Base-by-base conservation (phyloP, 2,329 filamentous ascomycete species). In the Nigrospora osmanthi region DNA sequence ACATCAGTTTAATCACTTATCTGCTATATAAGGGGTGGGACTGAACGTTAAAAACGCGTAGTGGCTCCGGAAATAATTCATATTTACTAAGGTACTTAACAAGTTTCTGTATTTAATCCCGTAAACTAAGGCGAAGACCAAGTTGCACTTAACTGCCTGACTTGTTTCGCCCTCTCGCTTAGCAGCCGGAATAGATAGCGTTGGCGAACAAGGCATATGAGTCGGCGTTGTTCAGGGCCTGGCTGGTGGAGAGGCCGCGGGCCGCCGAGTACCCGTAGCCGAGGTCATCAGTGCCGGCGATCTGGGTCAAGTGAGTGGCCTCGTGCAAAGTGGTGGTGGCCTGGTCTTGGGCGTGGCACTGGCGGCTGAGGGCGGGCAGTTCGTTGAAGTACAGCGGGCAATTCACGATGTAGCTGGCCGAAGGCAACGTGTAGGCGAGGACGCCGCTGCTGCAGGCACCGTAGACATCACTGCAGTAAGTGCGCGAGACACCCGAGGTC, bases 271-370 rank as follows among this genome's bases (percentile, higher is more conserved):
- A 70, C 3, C 68, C 59, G 54, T 83, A 85, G 28, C 78, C 79
- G 23, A 68, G 74, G 55, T 86, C 82, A 2, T 71, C 59, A 2
- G 81, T 84, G 10, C 79, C 77, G 45, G 76, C 77, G 49, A 63
- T 64, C 70, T 57, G 72, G 63, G n/a, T 73, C 69, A 74, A 50
- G 57, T 86, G 83, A 10, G 81, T 83, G 52, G 72, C 68, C 68
- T 87, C 83, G 55, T 87, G 83, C 13, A 87, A 60, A 31, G 72
- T 72, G 13, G 81, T 85, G 11, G 75, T 81, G 3, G 76, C 78
- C 64, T 82, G 78, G 56, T 85, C 82, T 63, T 85, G 81, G 3
- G 55, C 72, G 57, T 85, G 79, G 66, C 83, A 87, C 1, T 58
- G 62, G 10, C 52, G 53, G 10, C 72, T 64, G 30, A 78, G 47